Base-by-base conservation (phyloP, 2,329 filamentous ascomycete genomes). In the Talaromyces sp. region DNA sequence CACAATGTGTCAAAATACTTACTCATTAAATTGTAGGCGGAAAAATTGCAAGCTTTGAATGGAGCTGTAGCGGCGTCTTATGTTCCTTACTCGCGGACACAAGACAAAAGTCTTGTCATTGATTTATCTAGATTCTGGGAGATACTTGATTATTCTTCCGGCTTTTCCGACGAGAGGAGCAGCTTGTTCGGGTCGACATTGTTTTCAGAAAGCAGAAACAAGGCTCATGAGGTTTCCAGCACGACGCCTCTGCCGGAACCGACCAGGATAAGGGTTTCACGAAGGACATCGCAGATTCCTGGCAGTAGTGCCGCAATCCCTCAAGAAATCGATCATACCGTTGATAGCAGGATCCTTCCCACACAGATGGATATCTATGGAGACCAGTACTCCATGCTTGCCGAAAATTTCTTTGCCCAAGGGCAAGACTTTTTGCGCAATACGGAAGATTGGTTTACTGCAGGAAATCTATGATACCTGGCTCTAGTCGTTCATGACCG, bases 61-160 rank as follows among this genome's bases (percentile, higher is more conserved):
- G 76, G 78, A 57, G 80, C 80, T 2, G 80, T 83, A 52, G 80
- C 80, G 10, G 73, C 75, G 19, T 79, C 80, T 1, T 81, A 81
- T 63, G 76, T 76, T 45, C 71, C 74, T 7, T 76, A 76, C 61
- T 68, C 77, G 56, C 67, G 75, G 65, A 67, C 73, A 35, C 69
- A 77, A 67, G 75, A 74, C 43, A 73, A 76, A 65, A 73, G 74
- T 50, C 73, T 81, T 8, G 71, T 81, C 1, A 82, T 83, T 43
- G 80, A 83, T 61, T 75, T 83, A 0, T 79, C 78, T 3, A 75
- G 79, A 25, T 83, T 83, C 69, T 83, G 81, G 77, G 80, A 82
- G 65, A 81, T 83, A 11, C 73, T 83, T 1, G 81, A 83, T 69
- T 82, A 81, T 61, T 78, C 79, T 0, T 80, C 78, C 11, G 77